Evolutionary conservation across 2,329 filamentous ascomycete species (phyloP), one percentile per base, ranked within the genome.

Genomic region (Monosporascus sp.): DNA sequence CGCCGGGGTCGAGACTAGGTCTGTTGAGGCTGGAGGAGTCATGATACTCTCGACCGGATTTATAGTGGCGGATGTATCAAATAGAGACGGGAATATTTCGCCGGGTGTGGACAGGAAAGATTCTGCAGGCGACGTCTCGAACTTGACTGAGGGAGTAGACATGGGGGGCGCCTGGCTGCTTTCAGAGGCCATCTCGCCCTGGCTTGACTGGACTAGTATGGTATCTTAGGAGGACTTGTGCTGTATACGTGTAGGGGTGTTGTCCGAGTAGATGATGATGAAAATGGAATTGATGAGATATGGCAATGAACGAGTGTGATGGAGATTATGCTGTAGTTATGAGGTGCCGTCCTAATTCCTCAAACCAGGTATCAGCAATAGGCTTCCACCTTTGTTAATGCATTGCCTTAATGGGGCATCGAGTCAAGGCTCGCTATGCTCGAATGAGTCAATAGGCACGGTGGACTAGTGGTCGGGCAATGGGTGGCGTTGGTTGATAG

Each of bases 41-140:
- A 79, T 75, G 62, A 79, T 59, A 43, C 53, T 72, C 25, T 80
- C 76, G 55, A 75, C 63, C 2, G 75, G 73, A 56, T 78, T 72
- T 54, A 77, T 66, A 1, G 74, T 72, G 31, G 71, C 61, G 20
- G 68, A 64, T 3, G 68, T 64, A 53, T 61, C 62, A 63, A 82
- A 81, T 31, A 82, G 72, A 3, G 78, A 75, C 14, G 77, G 66
- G 63, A 75, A 77, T 57, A 70, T 67, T 54, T 80, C 75, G 56
- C 74, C 72, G 2, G 78, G 76, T 1, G 73, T 69, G 3, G 80
- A 81, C 38, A 81, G 65, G 45, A 80, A 72, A 5, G 79, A 81
- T 66, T 82, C 80, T 65, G 75, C 69, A 2, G 79, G 79, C 41
- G 79, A 82, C 54, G 71, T 63, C 67, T 82, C 78, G 59, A 80